Evolutionary conservation across 176 grass and related monocot genomes (phyloP).

Genomic region (Aegilops speltoides): DNA sequence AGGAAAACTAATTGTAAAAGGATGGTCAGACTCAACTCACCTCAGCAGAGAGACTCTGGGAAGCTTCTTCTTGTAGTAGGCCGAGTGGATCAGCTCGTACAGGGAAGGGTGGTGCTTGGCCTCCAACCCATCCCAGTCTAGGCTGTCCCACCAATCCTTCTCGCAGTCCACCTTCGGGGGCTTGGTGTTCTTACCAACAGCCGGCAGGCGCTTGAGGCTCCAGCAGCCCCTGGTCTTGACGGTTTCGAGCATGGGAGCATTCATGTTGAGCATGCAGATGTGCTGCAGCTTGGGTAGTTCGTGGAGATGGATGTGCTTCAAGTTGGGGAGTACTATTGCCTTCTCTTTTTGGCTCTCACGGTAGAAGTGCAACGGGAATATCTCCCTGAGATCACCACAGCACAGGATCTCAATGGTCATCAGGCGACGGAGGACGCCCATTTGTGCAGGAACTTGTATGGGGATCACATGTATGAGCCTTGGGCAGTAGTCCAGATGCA

Average conservation of each 20-base stretch:
- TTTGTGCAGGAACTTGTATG: not conserved
- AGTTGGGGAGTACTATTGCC: not conserved
- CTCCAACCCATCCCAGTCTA: not conserved
- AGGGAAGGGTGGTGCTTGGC: not conserved
- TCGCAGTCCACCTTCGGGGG: not conserved
- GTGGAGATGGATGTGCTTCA: not conserved
- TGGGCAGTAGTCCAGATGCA: constrained; percentile 8
- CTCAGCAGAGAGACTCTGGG: not conserved
- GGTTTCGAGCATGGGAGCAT: not conserved
- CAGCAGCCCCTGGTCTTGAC: constrained; percentile 28
- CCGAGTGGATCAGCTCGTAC: not conserved
- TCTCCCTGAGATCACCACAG: not conserved
- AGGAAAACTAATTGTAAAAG: no score
- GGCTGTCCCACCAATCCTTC: constrained; percentile 25
- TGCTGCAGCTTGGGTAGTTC: constrained; percentile 20
- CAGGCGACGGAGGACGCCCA: rapidly evolving
- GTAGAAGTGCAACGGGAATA: not conserved
- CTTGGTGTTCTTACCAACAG: rapidly evolving
- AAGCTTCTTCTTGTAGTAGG: not conserved
- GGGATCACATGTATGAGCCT: not conserved
- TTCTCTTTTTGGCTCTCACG: not conserved
- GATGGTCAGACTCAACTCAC: not conserved
- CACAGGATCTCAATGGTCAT: constrained; percentile 1
- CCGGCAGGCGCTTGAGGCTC: constrained; percentile 10
- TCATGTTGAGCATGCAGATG: not conserved